A percentile compares a stretch with the other conserved stretches of the same genome.
Evolutionary conservation across 2,329 filamentous ascomycete species (phyloP).

Genomic region (Talaromyces sp.): DNA sequence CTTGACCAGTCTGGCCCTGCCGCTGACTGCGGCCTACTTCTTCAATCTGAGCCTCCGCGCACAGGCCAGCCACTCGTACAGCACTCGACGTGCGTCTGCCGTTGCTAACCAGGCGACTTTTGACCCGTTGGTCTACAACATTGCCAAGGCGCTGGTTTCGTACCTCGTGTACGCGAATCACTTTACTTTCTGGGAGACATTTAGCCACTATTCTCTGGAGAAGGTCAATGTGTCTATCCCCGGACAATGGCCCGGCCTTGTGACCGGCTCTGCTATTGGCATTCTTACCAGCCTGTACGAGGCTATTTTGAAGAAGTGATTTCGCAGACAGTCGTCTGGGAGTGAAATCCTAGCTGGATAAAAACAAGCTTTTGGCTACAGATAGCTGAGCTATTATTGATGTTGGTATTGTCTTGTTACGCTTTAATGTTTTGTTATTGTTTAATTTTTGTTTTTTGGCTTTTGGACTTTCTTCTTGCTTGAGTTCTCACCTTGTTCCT

Average conservation of each 20-base stretch:
- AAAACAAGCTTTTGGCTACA: background rate
- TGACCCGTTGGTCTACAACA: constrained; percentile 85
- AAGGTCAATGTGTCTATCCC: constrained; percentile 34
- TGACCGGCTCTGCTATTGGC: constrained; percentile 37
- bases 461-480: background rate
- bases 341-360: background rate
- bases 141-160: constrained; percentile 74
- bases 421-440: background rate
- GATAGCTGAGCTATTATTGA: background rate
- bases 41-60: constrained; percentile 70
- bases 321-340: background rate
- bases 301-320: constrained; percentile 38
- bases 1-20: constrained; percentile 64
- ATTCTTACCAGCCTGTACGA: constrained; percentile 40
- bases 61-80: constrained; percentile 18
- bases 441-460: background rate
- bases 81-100: constrained; percentile 19
- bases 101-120: constrained; percentile 37
- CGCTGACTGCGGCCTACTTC: constrained; percentile 73
- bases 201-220: constrained; percentile 28
- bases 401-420: background rate
- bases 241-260: constrained; percentile 32
- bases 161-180: constrained; percentile 68
- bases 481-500: background rate
- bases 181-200: constrained; percentile 33